phyloP scores from a whole-genome alignment of 148 eudicot genomes.

The Pouteria glomerata region DNA sequence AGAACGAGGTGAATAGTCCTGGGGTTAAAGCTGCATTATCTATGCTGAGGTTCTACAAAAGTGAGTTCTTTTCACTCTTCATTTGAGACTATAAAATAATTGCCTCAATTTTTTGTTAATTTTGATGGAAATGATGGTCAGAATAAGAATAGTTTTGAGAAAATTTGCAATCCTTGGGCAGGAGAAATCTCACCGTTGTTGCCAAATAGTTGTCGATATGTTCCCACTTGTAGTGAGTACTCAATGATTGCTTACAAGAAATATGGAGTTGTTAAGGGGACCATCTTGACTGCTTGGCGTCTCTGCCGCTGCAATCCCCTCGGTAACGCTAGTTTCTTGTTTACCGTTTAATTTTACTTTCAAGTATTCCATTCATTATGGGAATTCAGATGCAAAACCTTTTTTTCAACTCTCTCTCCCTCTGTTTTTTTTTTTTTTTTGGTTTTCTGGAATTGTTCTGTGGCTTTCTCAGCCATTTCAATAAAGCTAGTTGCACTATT shows the following conservation, averaged over 20 bases:
- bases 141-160: not conserved
- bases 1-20: constrained; percentile 26
- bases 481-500: not conserved
- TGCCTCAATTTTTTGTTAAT: not conserved
- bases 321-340: constrained; percentile 29
- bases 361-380: not conserved
- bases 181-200: constrained; percentile 89
- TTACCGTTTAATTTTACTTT: too few relatives aligned
- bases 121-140: not conserved
- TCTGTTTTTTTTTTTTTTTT: not conserved
- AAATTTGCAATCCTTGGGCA: constrained; percentile 20
- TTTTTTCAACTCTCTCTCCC: not conserved
- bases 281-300: constrained; percentile 75
- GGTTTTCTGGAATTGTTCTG: not conserved
- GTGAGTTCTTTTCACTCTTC: constrained; percentile 31
- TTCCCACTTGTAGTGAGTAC: constrained; percentile 95
- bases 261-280: constrained; percentile 81
- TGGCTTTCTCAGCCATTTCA: not conserved
- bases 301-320: constrained; percentile 94
- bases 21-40: constrained; percentile 82
- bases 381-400: not conserved
- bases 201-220: constrained; percentile 86
- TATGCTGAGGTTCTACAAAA: constrained; percentile 76
- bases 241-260: constrained; percentile 96
- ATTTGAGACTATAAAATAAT: not conserved